Base-by-base conservation (phyloP, 768 basidiomycete genomes). In the Fistulinella prunicolor region DNA sequence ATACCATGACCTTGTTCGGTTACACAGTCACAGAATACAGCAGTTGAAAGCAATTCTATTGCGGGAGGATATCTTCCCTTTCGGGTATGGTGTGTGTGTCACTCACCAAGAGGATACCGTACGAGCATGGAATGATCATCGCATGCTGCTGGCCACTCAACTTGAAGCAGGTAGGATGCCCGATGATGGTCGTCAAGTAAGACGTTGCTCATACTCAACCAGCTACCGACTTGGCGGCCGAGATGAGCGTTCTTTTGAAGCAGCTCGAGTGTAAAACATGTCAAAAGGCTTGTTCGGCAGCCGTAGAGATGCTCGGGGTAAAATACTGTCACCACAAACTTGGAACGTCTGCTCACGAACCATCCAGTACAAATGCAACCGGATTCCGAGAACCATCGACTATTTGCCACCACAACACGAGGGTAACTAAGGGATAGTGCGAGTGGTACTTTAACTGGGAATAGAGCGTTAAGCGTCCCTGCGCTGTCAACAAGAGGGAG, bases 271-370 rank as follows among this genome's bases (percentile, higher is more conserved):
- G 86, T 53, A 66, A 70, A 46, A 61, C 61, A 13, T 88, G 86
- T 60, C 63, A 68, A 46, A 83, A 79, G 59, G 86, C 83, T 16
- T 80, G 77, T 54, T 73, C 56, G 21, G 82, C 83, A 7, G 85
- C 86, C 19, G 72, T 83, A 8, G 78, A 80, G 30, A 87, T 88
- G 86, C 77, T 87, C 37, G 72, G 73, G 47, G 85, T 86, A 64
- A 69, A 74, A 57, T 28, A 8, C 6, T 26, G 34, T 34, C 23
- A 22, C 38, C 29, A 22, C 23, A 43, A n/a, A 35, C 23, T 21
- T n/a, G 3, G 19, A 32, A 30, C 9, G 21, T 42, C 28, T 44
- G 41, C 54, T 57, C 49, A 60, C 30, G 22, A 29, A 26, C 23
- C 20, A 43, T 32, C 29, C 52, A 86, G 81, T 86, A 87, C 61